Evolutionary conservation across 2,329 filamentous ascomycete genomes (phyloP), one percentile per base, ranked within the genome.

Genomic region (Dothideomycetidae sp.): DNA sequence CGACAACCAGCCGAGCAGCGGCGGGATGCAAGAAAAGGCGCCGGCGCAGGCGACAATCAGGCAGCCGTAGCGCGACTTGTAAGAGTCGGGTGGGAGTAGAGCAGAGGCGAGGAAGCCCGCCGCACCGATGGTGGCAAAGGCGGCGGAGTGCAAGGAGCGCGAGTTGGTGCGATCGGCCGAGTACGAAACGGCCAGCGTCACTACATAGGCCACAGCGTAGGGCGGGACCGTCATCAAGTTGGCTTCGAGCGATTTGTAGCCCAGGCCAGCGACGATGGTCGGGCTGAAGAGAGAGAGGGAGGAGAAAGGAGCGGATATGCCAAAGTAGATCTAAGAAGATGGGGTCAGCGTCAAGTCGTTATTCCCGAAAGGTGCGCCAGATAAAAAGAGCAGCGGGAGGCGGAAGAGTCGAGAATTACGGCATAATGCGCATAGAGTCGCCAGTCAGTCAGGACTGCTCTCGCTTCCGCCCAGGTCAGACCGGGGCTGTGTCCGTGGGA

Each of bases 261-360:
- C 70, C 7, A 60, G 47, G 44, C 72, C 62, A 31, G 66, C 63
- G 45, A 93, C 78, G 51, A 92, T 92, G 12, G 75, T 80, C 0
- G 84, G 84, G 2, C 88, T 60, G 60, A 93, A 86, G 3, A 86
- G 66, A 2, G 72, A 77, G 58, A 85, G 84, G 3, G 75, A 75
- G 53, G 85, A 86, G 3, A 86, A 62, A 0, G 79, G 69, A 52
- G 77, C 78, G 45, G 81, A 71, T 28, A 31, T 40, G 42, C 50
- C 82, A 75, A 84, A 83, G 54, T 85, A 90, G 42, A 88, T 76
- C 31, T 81, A 79, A 10, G 73, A 78, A 1, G 70, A 62, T 58
- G 75, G 90, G 13, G 79, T 92, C n/a, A n/a, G n/a, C 63, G 93
- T 92, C 78, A 81, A 92, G 53, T 93, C 84, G 41, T 70, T 77